Conservation (phyloP, 106 monocot genomes). For the Ottelia alismoides region DNA sequence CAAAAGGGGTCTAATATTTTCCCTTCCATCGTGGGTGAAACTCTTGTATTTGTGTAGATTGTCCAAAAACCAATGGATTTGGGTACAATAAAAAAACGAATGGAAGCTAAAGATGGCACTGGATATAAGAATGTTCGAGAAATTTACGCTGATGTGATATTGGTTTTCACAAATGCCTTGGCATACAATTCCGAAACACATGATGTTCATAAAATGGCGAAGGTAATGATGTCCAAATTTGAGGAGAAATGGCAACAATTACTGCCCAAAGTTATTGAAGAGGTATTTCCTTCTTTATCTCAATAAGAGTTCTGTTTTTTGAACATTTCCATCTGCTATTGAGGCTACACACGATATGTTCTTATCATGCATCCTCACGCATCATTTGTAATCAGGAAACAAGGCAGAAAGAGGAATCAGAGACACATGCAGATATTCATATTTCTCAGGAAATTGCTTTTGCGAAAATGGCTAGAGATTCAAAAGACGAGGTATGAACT, state of each 20-base stretch:
- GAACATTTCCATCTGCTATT: no score
- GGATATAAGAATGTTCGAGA: conserved; percentile 85
- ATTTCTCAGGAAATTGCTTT: conserved; percentile 47
- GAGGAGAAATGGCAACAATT: conserved; percentile 88
- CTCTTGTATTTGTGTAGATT: no score
- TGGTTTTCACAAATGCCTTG: conserved; percentile 96
- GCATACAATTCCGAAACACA: conserved; percentile 63
- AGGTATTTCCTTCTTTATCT: conserved; percentile 27
- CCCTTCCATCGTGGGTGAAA: no score
- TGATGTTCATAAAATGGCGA: conserved; percentile 83
- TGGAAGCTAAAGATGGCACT: conserved; percentile 69
- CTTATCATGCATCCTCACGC: neutral
- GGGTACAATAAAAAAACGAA: conserved; percentile 53
- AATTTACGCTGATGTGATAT: conserved; percentile 87
- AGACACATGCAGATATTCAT: conserved; percentile 26
- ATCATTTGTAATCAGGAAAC: conserved; percentile 29
- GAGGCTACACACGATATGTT: no score
- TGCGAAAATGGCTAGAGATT: conserved; percentile 64
- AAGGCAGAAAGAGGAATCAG: conserved; percentile 63
- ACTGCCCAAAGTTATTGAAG: conserved; percentile 80
- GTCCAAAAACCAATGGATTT: conserved; percentile 97
- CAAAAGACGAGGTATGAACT: conserved; percentile 56
- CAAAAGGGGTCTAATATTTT: no score
- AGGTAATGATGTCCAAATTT: conserved; percentile 65
- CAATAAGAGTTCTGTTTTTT: no score